A percentile compares a stretch with the other conserved stretches of the same genome.
phyloP scores from a whole-genome alignment of 129 eudicot genomes.

The Lactuca sativa region DNA sequence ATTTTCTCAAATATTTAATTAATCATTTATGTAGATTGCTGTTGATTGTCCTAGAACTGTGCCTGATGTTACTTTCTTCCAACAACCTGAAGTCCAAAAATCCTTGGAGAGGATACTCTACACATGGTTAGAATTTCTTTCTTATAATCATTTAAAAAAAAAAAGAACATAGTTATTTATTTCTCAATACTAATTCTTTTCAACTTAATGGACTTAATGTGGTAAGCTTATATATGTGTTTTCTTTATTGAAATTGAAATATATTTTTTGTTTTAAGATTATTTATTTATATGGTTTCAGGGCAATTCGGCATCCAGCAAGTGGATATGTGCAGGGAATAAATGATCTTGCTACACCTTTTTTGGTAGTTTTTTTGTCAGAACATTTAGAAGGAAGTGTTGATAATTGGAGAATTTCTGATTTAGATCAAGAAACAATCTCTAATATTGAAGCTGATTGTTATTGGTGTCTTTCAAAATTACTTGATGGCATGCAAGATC shows the following conservation, averaged over 20 bases:
- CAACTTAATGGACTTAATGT: too few relatives aligned
- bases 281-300: conserved; percentile 34
- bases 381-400: conserved; percentile 58
- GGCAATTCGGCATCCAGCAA: conserved; percentile 88
- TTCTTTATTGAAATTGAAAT: too few relatives aligned
- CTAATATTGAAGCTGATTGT: conserved; percentile 76
- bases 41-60: conserved; percentile 96
- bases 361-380: conserved; percentile 77
- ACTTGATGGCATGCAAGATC: conserved; percentile 91
- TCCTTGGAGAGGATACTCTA: conserved; percentile 85
- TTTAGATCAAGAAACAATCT: conserved; percentile 49
- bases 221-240: too few relatives aligned
- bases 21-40: conserved; percentile 43
- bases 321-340: conserved; percentile 87
- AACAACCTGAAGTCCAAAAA: conserved; percentile 71
- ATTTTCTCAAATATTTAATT: neutral
- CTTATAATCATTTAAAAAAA: neutral
- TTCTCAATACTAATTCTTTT: too few relatives aligned
- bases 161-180: too few relatives aligned
- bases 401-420: conserved; percentile 56
- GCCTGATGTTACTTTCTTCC: conserved; percentile 81
- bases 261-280: neutral
- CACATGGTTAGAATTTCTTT: conserved; percentile 55
- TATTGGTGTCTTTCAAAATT: conserved; percentile 74
- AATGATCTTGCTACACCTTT: conserved; percentile 79